These are phyloP conservation scores for Phytophthora fragariaefolia DNA, from an alignment of 352 stramenopile genomes.

Conservation along the genomic window DNA sequence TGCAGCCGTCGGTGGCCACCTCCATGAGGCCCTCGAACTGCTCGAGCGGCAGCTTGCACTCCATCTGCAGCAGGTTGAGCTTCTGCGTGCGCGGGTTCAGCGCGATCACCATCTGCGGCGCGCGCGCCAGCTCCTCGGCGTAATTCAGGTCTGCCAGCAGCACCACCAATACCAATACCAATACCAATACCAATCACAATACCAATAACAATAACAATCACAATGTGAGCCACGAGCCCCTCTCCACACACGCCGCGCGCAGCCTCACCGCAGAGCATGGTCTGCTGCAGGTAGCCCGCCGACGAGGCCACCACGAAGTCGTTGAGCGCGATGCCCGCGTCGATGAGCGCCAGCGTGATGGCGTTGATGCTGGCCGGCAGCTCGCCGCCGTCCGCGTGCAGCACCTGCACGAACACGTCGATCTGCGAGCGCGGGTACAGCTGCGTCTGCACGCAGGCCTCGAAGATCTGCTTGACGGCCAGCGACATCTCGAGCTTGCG, in stretches of 20 bases:
- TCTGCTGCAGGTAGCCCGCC: constrained; percentile 91
- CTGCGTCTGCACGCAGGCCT: constrained; percentile 91
- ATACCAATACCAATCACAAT: no score
- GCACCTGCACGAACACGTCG: constrained; percentile 93
- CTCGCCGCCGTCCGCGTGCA: constrained; percentile 90
- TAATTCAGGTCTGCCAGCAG: constrained; percentile 88
- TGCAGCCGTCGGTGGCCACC: constrained; percentile 78
- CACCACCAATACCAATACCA: constrained; percentile 13
- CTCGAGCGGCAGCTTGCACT: constrained; percentile 90
- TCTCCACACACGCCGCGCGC: no score
- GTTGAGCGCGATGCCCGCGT: constrained; percentile 92
- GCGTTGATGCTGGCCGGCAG: constrained; percentile 92
- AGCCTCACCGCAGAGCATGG: constrained; percentile 80
- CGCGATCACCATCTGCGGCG: constrained; percentile 88
- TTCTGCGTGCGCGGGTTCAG: constrained; percentile 90
- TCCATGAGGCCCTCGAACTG: constrained; percentile 90
- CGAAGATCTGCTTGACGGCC: constrained; percentile 93
- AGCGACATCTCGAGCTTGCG: constrained; percentile 90
- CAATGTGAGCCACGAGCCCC: no score
- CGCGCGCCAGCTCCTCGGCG: constrained; percentile 87
- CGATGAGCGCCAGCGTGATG: constrained; percentile 89
- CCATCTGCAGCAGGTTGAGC: constrained; percentile 90
- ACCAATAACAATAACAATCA: no score
- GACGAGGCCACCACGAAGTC: constrained; percentile 93
- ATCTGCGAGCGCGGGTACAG: constrained; percentile 93